Base-by-base conservation (phyloP, 495 filamentous ascomycete genomes). In the Daldinia concentrica region DNA sequence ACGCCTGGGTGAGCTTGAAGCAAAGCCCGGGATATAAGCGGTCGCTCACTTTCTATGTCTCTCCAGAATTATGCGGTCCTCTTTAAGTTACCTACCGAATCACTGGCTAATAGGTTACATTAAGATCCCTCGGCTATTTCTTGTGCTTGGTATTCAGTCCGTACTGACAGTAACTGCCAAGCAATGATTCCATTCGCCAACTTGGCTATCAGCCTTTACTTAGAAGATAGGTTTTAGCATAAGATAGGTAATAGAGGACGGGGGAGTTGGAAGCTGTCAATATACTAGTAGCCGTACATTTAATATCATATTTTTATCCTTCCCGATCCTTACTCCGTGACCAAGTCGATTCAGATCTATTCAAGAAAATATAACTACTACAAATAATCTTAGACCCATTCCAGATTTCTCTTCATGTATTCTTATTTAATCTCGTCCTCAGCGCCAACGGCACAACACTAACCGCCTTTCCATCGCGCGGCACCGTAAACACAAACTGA, bases 401-500 rank as follows among this genome's bases (percentile, higher is more conserved):
- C 6, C 1, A 6, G 2, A 8, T 19, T 45, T 22, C 24, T 54
- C 15, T 22, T 72, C 32, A 67, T 14, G 19, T 32, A 26, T 36
- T 37, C 56, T 37, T 73, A 56, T 24, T 26, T 51, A 76, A 51
- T 17, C 48, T 54, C 39, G 79, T 66, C 54, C 78, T 69, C 73
- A 88, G 68, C 43, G 83, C 85, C 64, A 78, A 74, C 69, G 78
- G 77, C 74, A 84, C 75, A 26, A 88, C 75, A 32, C 80, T 78
- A 36, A 79, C 66, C 58, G 82, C 83, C 56, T 73, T 80, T 12
- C 82, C 84, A 12, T 74, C 64, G 3, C 11, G 50, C 56, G 79
- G 79, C 12, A 86, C n/a, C 7, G 74, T 74, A 63, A 88, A 87
- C 7, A 85, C 71, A 65, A 88, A 85, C 77, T 84, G 78, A 64